A percentile compares a stretch with the other conserved stretches of the same genome.
Evolutionary conservation across 2,329 filamentous ascomycete genomes (phyloP).

Genomic region (Colletotrichum incanum): DNA sequence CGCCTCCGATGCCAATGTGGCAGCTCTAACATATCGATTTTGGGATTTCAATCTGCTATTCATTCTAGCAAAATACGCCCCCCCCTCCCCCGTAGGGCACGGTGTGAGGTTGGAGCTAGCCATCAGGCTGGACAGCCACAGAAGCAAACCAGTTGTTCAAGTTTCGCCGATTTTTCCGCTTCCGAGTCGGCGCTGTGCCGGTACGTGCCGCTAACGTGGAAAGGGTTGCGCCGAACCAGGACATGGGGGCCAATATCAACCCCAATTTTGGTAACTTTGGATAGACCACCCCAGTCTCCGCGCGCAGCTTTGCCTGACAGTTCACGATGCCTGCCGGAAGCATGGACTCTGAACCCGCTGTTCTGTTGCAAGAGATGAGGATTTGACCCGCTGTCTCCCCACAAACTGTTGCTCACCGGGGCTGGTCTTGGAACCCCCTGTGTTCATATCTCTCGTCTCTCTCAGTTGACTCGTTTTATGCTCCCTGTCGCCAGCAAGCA

Average conservation of each 20-base stretch:
- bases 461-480: not conserved
- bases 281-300: conserved; percentile 7
- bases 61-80: not conserved
- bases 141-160: not conserved
- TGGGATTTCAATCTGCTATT: not conserved
- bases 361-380: not conserved
- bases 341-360: not conserved
- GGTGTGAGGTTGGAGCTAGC: not conserved
- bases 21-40: not conserved
- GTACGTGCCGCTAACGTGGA: not conserved
- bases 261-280: conserved; percentile 19
- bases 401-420: not conserved
- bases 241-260: conserved; percentile 11
- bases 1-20: not conserved
- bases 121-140: not conserved
- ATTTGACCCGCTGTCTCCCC: not conserved
- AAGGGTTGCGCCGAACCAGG: conserved; percentile 19
- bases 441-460: not conserved
- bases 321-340: conserved; percentile 2
- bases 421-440: not conserved
- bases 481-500: not conserved
- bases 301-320: not conserved
- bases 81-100: not conserved
- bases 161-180: not conserved
- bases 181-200: conserved; percentile 36